Base-by-base conservation (phyloP, 139 green algal species). In the Coelastrella sp. region DNA sequence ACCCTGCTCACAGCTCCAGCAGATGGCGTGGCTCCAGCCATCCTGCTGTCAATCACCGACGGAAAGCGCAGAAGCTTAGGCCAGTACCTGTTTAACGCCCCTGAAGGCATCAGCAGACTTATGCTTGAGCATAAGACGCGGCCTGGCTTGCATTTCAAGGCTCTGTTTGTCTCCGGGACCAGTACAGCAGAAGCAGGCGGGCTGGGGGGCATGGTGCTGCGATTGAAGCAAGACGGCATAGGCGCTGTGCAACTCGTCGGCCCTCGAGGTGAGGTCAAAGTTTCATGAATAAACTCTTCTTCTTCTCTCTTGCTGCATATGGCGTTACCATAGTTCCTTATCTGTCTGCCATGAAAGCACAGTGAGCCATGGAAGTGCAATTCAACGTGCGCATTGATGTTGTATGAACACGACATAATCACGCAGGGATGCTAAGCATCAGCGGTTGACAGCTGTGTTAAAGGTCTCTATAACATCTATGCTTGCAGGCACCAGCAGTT, bases 21-120 rank as follows among this genome's bases (percentile, higher is more conserved):
- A 14, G 95, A 97, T 77, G 94, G 95, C 58, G 86, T 96, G 2
- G 86, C 59, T 2, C 95, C 95, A 8, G 90, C 90, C 2, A 3
- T 95, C 47, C 89, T 96, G 58, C 89, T 96, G 14, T 90, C 85
- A 7, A 14, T 96, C 64, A 32, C 54, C 5, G 86, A 83, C 71
- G 82, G 47, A 20, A 73, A 76, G 14, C 54, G 71, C 75, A 89
- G 56, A 66, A 56, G 73, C 13, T 11, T 73, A 54, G 64, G n/a
- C 0, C 93, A 98, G 92, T 97, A 97, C 90, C 86, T 98, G 17
- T 95, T 97, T 80, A 95, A 95, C 8, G 94, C 92, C 7, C 95
- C 96, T 8, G 96, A 97, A 65, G 95, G 95, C 23, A 93, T 96
- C 47, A 90, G 95, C 0, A 89, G 96, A 0, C 92, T 98, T 11